Evolutionary conservation across 352 stramenopile genomes (phyloP).

Genomic region (Pythium guiyangense): DNA sequence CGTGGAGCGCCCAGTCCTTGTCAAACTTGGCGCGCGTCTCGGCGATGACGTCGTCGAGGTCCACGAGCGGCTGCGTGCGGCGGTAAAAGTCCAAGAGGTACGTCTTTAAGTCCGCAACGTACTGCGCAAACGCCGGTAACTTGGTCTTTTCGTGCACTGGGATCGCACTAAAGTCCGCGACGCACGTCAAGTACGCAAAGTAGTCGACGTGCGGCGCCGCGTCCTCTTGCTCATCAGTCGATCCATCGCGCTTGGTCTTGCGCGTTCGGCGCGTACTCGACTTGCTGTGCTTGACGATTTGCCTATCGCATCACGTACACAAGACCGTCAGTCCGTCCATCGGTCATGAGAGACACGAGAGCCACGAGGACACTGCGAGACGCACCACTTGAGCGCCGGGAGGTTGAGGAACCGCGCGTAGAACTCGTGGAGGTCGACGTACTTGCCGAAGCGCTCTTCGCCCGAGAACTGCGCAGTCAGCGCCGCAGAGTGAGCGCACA

Average conservation of each 20-base stretch:
- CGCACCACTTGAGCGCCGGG: constrained; percentile 45
- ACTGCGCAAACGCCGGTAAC: constrained; percentile 53
- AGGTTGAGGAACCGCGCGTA: constrained; percentile 80
- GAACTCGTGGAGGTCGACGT: constrained; percentile 87
- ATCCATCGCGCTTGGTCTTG: constrained; percentile 16
- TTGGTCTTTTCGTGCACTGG: constrained; percentile 50
- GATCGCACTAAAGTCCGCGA: constrained; percentile 64
- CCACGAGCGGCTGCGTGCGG: constrained; percentile 84
- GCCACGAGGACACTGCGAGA: not conserved
- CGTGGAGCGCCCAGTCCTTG: constrained; percentile 67
- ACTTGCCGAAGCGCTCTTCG: constrained; percentile 88
- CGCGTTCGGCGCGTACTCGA: constrained; percentile 8
- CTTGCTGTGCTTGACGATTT: constrained; percentile 21
- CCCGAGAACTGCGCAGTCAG: constrained; percentile 60
- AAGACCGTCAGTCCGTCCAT: no score
- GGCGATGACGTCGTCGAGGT: constrained; percentile 80
- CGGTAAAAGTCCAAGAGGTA: constrained; percentile 88
- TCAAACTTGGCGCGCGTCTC: constrained; percentile 82
- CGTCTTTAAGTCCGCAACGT: constrained; percentile 66
- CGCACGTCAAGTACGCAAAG: constrained; percentile 60
- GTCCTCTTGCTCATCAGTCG: constrained; percentile 8
- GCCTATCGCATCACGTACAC: constrained; percentile 6
- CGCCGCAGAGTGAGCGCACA: constrained; percentile 4
- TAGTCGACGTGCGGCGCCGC: constrained; percentile 47
- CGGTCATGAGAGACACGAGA: not conserved